phyloP scores from a whole-genome alignment of 1,284 basidiomycete genomes.

The Leccinum angustisporum region DNA sequence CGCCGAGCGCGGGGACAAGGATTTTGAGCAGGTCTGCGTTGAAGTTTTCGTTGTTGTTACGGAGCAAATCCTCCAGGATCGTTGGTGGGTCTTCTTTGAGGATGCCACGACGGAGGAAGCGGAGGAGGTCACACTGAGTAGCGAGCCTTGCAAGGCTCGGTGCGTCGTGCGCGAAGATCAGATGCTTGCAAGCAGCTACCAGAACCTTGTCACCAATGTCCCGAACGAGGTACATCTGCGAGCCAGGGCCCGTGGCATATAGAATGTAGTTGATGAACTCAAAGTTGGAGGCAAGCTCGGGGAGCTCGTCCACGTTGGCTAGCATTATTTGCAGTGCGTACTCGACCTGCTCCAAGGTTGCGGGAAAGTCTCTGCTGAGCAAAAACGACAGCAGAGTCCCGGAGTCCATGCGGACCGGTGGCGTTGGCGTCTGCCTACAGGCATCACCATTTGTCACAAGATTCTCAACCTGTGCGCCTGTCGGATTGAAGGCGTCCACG shows the following conservation, averaged over 20 bases:
- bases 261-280: constrained; percentile 13
- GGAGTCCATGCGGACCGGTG: not conserved
- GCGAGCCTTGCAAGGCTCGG: not conserved
- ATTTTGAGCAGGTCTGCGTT: constrained; percentile 1
- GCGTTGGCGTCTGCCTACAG: not conserved
- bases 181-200: not conserved
- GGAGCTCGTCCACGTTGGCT: constrained; percentile 2
- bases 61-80: constrained; percentile 1
- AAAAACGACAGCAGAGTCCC: constrained; percentile 6
- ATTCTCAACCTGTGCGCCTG: not conserved
- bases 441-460: not conserved
- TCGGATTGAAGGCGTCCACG: not conserved
- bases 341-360: not conserved
- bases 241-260: constrained; percentile 1
- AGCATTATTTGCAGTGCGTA: constrained; percentile 8
- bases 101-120: constrained; percentile 6
- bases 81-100: constrained; percentile 2
- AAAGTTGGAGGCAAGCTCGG: not conserved
- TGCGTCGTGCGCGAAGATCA: not conserved
- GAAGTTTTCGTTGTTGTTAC: not conserved
- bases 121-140: constrained; percentile 1
- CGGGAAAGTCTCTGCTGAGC: constrained; percentile 1
- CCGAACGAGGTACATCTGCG: constrained; percentile 1
- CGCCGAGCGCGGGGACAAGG: constrained; percentile 1
- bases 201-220: constrained; percentile 2